Base-by-base conservation (phyloP, 331 rosid genomes). In the Rhamnella rubrinervis region DNA sequence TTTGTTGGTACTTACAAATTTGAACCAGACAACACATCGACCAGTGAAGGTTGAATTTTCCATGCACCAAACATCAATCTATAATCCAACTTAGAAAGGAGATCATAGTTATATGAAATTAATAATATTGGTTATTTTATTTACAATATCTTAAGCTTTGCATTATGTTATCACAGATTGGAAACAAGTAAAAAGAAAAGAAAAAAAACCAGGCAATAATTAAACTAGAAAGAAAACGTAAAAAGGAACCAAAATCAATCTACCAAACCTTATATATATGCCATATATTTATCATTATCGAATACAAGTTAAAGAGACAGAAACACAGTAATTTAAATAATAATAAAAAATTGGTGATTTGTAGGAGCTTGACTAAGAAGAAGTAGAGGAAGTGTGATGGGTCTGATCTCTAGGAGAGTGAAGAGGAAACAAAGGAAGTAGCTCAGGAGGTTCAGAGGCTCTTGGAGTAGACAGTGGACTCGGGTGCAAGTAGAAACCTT, bases 401-500 rank as follows among this genome's bases (percentile, higher is more conserved):
- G n/a, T 20, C 28, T 25, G 26, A 4, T 77, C 74, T 61, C 73
- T 55, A 11, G 98, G 97, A 77, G 98, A 90, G 73, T 75, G 87
- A 51, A 93, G 68, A 66, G 98, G 98, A 65, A 93, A 93, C 63
- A 93, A 78, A 0, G 96, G 76, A 71, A 93, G 70, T 0, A 93
- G 85, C 73, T 83, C 74, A 25, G 98, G 98, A 0, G 98, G 97
- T 6, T 85, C 86, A 19, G 86, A 71, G 0, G 84, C 79, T 67
- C 93, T 66, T 1, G 96, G 96, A 0, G 92, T 81, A 11, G 61
- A 59, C 2, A 75, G 60, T 7, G 96, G 91, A 47, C 87, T 86
- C 4, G 90, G 96, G 58, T 85, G 92, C 81, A 93, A 76, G 65
- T 82, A 93, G 76, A 87, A 90, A 12, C 96, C 96, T 63, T 88